Base-by-base conservation (phyloP, 225 moss, liverwort and hornwort genomes). In the Sphagnum tenellum region DNA sequence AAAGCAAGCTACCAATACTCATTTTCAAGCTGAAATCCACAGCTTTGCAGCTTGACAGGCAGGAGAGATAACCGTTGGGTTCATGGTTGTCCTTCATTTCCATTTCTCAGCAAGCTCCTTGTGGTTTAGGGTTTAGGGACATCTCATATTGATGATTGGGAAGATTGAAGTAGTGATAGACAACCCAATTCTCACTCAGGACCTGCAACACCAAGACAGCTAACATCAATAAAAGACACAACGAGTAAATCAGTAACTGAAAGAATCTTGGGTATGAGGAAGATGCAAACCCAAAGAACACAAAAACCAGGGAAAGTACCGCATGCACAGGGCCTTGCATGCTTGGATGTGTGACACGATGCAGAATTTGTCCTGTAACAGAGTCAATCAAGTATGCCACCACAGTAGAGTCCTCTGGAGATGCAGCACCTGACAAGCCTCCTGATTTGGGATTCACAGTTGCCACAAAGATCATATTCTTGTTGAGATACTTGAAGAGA, bases 81-180 rank as follows among this genome's bases (percentile, higher is more conserved):
- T 29, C 29, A 29, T 29, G 29, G 29, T 29, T 29, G 9, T 69
- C 11, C 67, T 60, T 78, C 76, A 98, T 60, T 89, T 85, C 96
- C 96, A 98, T 65, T 93, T 98, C 67, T 93, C 96, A 6, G 82
- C 78, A 57, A 98, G 74, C 71, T 98, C 96, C 73, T 81, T 98
- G 50, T 90, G 83, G 64, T n/a, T n/a, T n/a, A n/a, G n/a, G n/a
- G n/a, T n/a, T n/a, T n/a, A n/a, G n/a, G n/a, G 93, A 87, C 96
- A 93, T 93, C 76, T 98, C 96, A 72, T 89, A 85, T 62, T 88
- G 90, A 74, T 87, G 84, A 69, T 83, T 83, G 71, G 85, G 87
- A 73, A 98, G 74, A 63, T 98, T 98, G 89, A 93, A 93, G 70
- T 93, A 90, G 67, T 93, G 92, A 63, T 93, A 98, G 6, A 98